Evolutionary conservation across 768 basidiomycete genomes (phyloP).

Genomic region (Saitozyma podzolica): DNA sequence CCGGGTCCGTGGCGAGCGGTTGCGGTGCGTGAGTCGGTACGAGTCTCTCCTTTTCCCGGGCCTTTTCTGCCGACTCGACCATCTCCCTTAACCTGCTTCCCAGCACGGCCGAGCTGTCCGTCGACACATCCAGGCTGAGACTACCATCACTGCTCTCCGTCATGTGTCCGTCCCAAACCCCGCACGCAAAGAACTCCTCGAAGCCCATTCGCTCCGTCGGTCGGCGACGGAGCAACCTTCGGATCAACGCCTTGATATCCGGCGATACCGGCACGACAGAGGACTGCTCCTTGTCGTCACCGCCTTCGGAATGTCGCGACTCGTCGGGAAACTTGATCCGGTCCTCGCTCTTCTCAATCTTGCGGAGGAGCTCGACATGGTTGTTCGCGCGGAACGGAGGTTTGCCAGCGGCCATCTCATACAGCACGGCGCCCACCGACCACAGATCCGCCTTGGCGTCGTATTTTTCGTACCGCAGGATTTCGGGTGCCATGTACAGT

Average conservation of each 20-base stretch:
- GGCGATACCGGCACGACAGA: slow-evolving; percentile 57
- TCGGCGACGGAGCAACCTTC: slow-evolving; percentile 75
- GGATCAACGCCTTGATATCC: slow-evolving; percentile 86
- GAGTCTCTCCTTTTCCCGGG: slow-evolving; percentile 14
- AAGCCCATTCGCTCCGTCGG: slow-evolving; percentile 83
- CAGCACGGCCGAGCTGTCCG: slow-evolving; percentile 25
- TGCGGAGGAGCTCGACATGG: slow-evolving; percentile 90
- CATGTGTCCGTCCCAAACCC: slow-evolving; percentile 55
- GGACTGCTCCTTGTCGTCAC: slow-evolving; percentile 51
- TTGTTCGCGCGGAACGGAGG: slow-evolving; percentile 95
- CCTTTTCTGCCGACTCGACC: slow-evolving; percentile 13
- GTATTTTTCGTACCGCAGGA: slow-evolving; percentile 93
- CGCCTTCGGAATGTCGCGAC: slow-evolving; percentile 56
- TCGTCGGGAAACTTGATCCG: slow-evolving; percentile 90
- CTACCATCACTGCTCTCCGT: slow-evolving; percentile 58
- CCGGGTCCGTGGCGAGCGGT: slow-evolving; percentile 25
- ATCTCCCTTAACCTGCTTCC: slow-evolving; percentile 11
- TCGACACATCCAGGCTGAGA: slow-evolving; percentile 35
- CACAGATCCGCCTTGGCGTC: slow-evolving; percentile 97
- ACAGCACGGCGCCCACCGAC: slow-evolving; percentile 96
- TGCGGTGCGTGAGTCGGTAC: slow-evolving; percentile 27
- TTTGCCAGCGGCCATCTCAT: slow-evolving; percentile 89
- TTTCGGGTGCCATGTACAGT: slow-evolving; percentile 98
- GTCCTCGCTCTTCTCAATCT: slow-evolving; percentile 86
- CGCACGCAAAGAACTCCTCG: slow-evolving; percentile 86